These are phyloP conservation scores for Pyrenophora tritici-repentis DNA, from an alignment of 2,329 filamentous ascomycete genomes.

Conservation along the genomic window DNA sequence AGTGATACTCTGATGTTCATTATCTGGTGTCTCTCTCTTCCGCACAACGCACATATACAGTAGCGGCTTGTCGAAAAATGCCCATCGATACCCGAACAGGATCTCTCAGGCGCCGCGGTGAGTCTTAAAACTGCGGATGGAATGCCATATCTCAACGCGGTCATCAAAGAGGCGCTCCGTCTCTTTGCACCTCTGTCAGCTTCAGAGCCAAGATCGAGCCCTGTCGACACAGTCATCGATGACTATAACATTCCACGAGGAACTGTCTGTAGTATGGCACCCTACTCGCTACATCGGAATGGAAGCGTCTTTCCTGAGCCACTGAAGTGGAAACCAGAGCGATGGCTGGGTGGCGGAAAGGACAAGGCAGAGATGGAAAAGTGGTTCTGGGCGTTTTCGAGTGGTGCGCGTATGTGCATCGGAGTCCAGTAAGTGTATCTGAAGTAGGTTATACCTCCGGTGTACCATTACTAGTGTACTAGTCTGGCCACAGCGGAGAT, in stretches of 20 bases:
- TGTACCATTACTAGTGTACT: slow-evolving; percentile 3
- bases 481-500: slow-evolving; percentile 57
- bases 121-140: slow-evolving; percentile 43
- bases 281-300: slow-evolving; percentile 49
- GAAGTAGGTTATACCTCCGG: neutral
- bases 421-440: slow-evolving; percentile 29
- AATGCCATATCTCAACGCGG: slow-evolving; percentile 53
- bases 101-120: slow-evolving; percentile 30
- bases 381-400: slow-evolving; percentile 50
- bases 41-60: slow-evolving; percentile 52
- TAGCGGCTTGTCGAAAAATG: slow-evolving; percentile 53
- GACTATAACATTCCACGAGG: slow-evolving; percentile 42
- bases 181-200: slow-evolving; percentile 59
- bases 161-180: slow-evolving; percentile 58
- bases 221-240: slow-evolving; percentile 45
- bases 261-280: slow-evolving; percentile 48
- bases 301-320: slow-evolving; percentile 36
- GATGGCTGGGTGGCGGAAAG: slow-evolving; percentile 32
- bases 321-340: slow-evolving; percentile 38
- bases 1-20: slow-evolving; percentile 55
- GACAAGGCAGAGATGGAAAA: slow-evolving; percentile 38
- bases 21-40: slow-evolving; percentile 38
- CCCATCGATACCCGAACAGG: slow-evolving; percentile 18
- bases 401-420: slow-evolving; percentile 50
- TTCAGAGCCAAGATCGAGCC: slow-evolving; percentile 54